Evolutionary conservation across 768 basidiomycete species (phyloP).

Genomic region (Kwoniella europaea): DNA sequence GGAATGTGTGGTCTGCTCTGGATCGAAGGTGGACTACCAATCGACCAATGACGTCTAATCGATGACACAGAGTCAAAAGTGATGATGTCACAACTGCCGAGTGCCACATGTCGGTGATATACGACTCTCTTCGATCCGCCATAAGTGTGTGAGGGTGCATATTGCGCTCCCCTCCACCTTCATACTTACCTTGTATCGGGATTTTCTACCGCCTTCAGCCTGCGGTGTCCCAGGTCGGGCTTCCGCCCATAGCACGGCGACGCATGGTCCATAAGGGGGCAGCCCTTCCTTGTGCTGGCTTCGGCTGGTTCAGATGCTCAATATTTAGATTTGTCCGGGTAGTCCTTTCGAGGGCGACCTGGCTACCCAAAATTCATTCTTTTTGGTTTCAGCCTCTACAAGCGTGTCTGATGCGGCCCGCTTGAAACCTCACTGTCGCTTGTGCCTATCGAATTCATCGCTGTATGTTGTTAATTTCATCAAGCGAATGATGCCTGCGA

Average conservation of each 20-base stretch:
- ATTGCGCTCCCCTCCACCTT: neutral
- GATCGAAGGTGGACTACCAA: constrained; percentile 16
- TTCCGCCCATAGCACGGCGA: constrained; percentile 56
- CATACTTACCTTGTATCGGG: constrained; percentile 55
- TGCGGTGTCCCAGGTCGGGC: constrained; percentile 41
- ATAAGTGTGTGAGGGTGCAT: neutral
- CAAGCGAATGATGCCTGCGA: no score
- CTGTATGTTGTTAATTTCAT: no score
- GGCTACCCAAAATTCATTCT: constrained; percentile 36
- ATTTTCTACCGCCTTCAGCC: constrained; percentile 40
- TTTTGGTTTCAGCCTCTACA: neutral
- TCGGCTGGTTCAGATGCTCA: constrained; percentile 53
- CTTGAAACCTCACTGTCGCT: no score
- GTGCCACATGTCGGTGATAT: neutral
- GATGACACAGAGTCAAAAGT: constrained; percentile 3
- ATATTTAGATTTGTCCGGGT: constrained; percentile 54
- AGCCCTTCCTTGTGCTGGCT: constrained; percentile 52
- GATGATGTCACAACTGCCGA: neutral
- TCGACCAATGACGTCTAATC: constrained; percentile 13
- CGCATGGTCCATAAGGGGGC: constrained; percentile 51
- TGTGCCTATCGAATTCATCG: no score
- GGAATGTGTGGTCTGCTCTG: neutral
- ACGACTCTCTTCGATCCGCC: neutral
- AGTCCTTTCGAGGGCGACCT: constrained; percentile 53
- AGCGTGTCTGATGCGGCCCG: neutral